A percentile compares a stretch with the other conserved stretches of the same genome.
phyloP scores from a whole-genome alignment of 371 early-diverging fungal species.

The Mortierella sp. region DNA sequence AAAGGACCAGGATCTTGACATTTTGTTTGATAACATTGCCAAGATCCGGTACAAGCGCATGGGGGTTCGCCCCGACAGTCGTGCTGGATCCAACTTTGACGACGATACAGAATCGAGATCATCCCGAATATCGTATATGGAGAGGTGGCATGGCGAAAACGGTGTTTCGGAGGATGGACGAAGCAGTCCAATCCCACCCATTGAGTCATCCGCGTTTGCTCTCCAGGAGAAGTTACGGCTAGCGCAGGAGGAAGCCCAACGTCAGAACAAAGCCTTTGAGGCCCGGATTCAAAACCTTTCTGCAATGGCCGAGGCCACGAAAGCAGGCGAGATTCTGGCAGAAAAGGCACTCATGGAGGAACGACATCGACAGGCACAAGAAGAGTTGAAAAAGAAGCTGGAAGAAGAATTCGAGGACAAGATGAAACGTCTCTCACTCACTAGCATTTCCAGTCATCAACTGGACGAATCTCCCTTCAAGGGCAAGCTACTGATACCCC shows the following conservation, averaged over 20 bases:
- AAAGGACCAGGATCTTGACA: conserved; percentile 64
- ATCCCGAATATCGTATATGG: conserved; percentile 6
- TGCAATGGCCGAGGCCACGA: conserved; percentile 36
- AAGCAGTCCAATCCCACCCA: background rate
- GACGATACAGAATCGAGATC: conserved; percentile 56
- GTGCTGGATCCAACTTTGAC: conserved; percentile 56
- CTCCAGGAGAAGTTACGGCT: conserved; percentile 59
- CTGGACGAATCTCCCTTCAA: background rate
- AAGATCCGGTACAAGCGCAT: conserved; percentile 58
- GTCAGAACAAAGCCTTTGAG: conserved; percentile 60
- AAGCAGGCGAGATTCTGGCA: conserved; percentile 43
- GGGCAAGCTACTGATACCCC: conserved; percentile 22
- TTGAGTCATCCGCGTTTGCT: conserved; percentile 14
- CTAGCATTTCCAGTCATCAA: conserved; percentile 5
- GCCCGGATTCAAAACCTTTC: conserved; percentile 61
- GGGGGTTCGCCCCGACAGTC: conserved; percentile 57
- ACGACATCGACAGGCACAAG: conserved; percentile 53
- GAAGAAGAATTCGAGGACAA: conserved; percentile 56
- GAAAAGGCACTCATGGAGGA: conserved; percentile 39
- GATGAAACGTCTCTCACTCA: conserved; percentile 48
- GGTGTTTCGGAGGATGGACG: conserved; percentile 6
- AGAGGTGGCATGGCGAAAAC: conserved; percentile 17
- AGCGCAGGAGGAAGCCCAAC: conserved; percentile 62
- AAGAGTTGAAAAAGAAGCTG: conserved; percentile 58
- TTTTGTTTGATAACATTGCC: conserved; percentile 61